Evolutionary conservation across 2,329 filamentous ascomycete genomes (phyloP).

Genomic region (Ascochyta fabae): DNA sequence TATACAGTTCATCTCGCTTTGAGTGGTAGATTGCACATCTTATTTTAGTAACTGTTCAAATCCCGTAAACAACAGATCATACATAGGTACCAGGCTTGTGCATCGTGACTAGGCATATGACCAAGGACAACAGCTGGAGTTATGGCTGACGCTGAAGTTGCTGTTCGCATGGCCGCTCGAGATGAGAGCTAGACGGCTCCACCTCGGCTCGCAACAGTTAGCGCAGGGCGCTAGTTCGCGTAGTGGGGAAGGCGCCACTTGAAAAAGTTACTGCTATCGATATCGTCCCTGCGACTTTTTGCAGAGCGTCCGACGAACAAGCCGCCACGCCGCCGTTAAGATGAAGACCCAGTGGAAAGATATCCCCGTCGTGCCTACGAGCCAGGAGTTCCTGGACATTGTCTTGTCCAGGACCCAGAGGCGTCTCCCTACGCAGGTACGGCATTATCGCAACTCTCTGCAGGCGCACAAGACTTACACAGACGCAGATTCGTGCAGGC

Average conservation of each 20-base stretch:
- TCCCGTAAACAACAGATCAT: background rate
- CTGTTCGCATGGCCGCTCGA: no score
- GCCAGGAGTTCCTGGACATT: conserved; percentile 97
- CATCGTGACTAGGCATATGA: no score
- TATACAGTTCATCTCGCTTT: background rate
- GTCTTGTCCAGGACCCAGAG: conserved; percentile 86
- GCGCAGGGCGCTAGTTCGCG: background rate
- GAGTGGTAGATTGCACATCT: background rate
- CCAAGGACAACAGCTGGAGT: background rate
- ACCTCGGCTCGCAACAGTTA: background rate
- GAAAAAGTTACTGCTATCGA: conserved; percentile 19
- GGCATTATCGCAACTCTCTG: conserved; percentile 49
- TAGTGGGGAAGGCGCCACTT: conserved; percentile 13
- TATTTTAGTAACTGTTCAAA: no score
- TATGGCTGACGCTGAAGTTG: background rate
- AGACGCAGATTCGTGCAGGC: conserved; percentile 92
- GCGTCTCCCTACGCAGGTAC: conserved; percentile 91
- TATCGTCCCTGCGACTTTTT: conserved; percentile 23
- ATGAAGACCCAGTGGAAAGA: conserved; percentile 58
- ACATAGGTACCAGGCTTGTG: background rate
- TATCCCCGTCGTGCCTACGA: conserved; percentile 87
- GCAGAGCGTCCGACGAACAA: conserved; percentile 25
- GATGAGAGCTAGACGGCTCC: background rate
- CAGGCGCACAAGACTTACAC: conserved; percentile 45
- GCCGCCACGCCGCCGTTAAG: conserved; percentile 28